Evolutionary conservation across 1,139 yeast species (phyloP).

Genomic region (Kodamaea arcana): DNA sequence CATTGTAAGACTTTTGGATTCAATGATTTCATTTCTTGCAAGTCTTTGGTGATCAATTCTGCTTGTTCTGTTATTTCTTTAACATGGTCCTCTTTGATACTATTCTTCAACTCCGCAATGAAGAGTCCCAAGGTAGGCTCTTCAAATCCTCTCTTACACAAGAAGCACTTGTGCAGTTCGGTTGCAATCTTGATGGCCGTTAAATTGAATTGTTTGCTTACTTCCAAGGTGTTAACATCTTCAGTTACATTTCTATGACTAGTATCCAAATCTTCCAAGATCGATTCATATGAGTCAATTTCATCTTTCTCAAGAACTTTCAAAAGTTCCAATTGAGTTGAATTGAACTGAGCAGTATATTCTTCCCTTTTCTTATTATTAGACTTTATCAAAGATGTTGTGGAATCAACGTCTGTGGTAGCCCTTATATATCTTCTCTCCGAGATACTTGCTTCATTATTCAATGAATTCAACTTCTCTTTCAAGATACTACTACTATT

Average conservation of each 20-base stretch:
- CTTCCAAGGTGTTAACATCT: constrained; percentile 60
- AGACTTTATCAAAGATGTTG: constrained; percentile 12
- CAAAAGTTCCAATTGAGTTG: constrained; percentile 19
- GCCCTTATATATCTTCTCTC: constrained; percentile 8
- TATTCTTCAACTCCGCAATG: constrained; percentile 29
- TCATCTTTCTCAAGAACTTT: constrained; percentile 39
- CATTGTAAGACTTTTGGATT: constrained; percentile 26
- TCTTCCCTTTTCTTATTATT: constrained; percentile 11
- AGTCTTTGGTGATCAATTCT: constrained; percentile 26
- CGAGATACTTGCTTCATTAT: constrained; percentile 9
- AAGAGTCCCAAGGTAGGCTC: constrained; percentile 32
- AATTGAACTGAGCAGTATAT: constrained; percentile 15
- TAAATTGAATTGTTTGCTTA: constrained; percentile 60
- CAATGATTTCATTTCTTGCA: constrained; percentile 23
- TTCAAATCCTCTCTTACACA: constrained; percentile 63
- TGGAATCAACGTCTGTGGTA: constrained; percentile 11
- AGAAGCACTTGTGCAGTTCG: constrained; percentile 50
- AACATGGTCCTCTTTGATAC: constrained; percentile 33
- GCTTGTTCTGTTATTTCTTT: constrained; percentile 37
- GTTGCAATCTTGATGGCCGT: constrained; percentile 63
- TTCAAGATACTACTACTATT: constrained; percentile 18
- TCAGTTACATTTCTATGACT: constrained; percentile 58
- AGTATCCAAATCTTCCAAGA: constrained; percentile 54
- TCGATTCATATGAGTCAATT: constrained; percentile 46
- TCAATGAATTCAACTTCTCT: constrained; percentile 10